Evolutionary conservation across 345 rosid species (phyloP), one percentile per base, ranked within the genome.

Genomic region (Carallia brachiata): DNA sequence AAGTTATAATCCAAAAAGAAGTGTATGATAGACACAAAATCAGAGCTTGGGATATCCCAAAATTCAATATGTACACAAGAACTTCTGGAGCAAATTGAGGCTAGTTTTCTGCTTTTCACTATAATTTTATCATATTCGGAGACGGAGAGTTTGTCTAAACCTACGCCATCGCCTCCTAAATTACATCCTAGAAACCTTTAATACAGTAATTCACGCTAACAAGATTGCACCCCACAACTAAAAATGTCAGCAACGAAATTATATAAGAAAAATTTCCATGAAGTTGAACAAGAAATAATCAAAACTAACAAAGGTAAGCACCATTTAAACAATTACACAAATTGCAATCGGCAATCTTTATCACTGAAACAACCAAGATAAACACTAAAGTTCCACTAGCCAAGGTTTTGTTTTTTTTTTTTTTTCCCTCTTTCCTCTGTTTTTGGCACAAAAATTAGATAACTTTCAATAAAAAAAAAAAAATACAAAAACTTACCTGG

Each of bases 401-500:
- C 13, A 23, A 28, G 32, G 23, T 23, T 23, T 23, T 23, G 23
- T 23, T 23, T 23, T 23, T 23, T 23, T 23, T 23, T 23, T 23
- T 23, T 23, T 55, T 55, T 55, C 19, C 59, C 31, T 56, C 12
- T 56, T 56, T 56, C 60, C 60, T 27, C 12, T 56, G 13, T 30
- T 32, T 56, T 56, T 56, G 60, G 19, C 17, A 37, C 23, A 17
- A 36, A 34, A 65, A 56, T 9, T 37, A 31, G 1, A 67, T 12
- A 23, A 6, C 19, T 18, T 2, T 2, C 5, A 7, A 23, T 5
- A 65, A 57, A 32, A 53, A n/a, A 5, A 31, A 6, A 13, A 10
- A 32, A 9, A 40, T 8, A 2, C 3, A 0, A 7, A 44, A 44
- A 44, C 4, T 44, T 34, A 89, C 98, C 91, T 88, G 93, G 76